Percentiles rank a stretch among this genome's conserved stretches.
These are phyloP conservation scores for Hericium alpestre DNA, from an alignment of 768 basidiomycete genomes.

Conservation along the genomic window DNA sequence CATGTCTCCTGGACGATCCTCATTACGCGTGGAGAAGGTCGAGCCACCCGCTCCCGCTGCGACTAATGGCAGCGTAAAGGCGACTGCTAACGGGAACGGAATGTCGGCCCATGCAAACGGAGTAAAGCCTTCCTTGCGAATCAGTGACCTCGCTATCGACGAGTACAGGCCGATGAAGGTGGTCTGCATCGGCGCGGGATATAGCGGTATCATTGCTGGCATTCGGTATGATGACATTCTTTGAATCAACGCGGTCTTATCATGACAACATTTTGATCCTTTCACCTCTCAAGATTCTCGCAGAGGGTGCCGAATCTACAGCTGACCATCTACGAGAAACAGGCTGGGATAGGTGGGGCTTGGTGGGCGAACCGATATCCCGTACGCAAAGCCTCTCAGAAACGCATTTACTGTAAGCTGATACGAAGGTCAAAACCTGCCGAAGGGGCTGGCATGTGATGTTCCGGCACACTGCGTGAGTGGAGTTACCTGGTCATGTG, in stretches of 20 bases:
- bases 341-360: conserved; percentile 48
- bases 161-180: conserved; percentile 45
- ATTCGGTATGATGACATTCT: conserved; percentile 29
- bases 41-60: too few relatives aligned
- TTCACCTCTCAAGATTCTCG: conserved; percentile 27
- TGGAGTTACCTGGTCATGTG: background rate
- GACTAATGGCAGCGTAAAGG: too few relatives aligned
- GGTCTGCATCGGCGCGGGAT: conserved; percentile 48
- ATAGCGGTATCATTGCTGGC: conserved; percentile 48
- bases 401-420: too few relatives aligned
- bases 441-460: conserved; percentile 9
- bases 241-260: background rate
- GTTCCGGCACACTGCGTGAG: conserved; percentile 8
- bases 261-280: background rate
- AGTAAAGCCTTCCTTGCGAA: background rate
- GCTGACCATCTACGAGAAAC: conserved; percentile 50
- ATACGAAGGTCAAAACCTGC: too few relatives aligned
- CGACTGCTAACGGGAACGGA: too few relatives aligned
- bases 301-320: conserved; percentile 44
- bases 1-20: too few relatives aligned
- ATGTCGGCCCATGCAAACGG: background rate
- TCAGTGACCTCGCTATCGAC: conserved; percentile 34
- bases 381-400: background rate
- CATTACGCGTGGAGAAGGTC: too few relatives aligned
- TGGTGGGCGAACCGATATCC: conserved; percentile 38